Conservation (phyloP, 768 basidiomycete genomes). For the Pleurotus eryngii region DNA sequence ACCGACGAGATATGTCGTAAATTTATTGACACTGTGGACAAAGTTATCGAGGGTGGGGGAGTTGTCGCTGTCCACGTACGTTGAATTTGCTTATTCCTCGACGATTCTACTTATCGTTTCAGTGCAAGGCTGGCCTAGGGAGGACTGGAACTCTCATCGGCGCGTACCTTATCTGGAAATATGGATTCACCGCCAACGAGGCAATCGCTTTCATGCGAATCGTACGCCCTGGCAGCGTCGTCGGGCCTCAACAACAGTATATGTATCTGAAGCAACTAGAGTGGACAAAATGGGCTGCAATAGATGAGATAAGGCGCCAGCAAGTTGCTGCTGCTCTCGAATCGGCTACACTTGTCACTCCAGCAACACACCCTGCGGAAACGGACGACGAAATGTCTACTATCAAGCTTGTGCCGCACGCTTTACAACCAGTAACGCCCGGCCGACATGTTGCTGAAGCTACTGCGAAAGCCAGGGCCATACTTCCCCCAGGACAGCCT, state of each 20-base stretch:
- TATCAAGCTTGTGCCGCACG: slow-evolving; percentile 19
- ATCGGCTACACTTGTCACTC: slow-evolving; percentile 54
- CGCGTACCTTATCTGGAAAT: slow-evolving; percentile 98
- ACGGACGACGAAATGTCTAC: slow-evolving; percentile 52
- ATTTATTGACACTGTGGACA: slow-evolving; percentile 85
- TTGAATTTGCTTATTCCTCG: slow-evolving; percentile 15
- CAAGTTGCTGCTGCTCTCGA: slow-evolving; percentile 35
- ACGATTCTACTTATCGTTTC: slow-evolving; percentile 12
- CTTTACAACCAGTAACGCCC: slow-evolving; percentile 76
- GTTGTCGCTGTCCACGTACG: slow-evolving; percentile 87
- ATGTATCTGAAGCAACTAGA: slow-evolving; percentile 93
- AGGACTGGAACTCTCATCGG: slow-evolving; percentile 96
- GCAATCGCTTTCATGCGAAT: slow-evolving; percentile 99
- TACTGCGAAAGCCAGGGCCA: slow-evolving; percentile 65
- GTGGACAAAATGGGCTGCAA: slow-evolving; percentile 91
- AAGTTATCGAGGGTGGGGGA: slow-evolving; percentile 71
- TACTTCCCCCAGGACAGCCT: slow-evolving; percentile 78
- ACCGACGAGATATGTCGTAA: slow-evolving; percentile 91
- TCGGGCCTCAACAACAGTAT: slow-evolving; percentile 91
- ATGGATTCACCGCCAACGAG: slow-evolving; percentile 93
- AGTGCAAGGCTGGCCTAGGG: slow-evolving; percentile 97
- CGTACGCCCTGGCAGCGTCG: slow-evolving; percentile 89
- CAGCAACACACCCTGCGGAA: slow-evolving; percentile 80
- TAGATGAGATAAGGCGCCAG: slow-evolving; percentile 67
- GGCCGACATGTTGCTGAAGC: slow-evolving; percentile 72